Evolutionary conservation across 257 asterid genomes (phyloP), one percentile per base, ranked within the genome.

Genomic region (Leptodermis oblonga): DNA sequence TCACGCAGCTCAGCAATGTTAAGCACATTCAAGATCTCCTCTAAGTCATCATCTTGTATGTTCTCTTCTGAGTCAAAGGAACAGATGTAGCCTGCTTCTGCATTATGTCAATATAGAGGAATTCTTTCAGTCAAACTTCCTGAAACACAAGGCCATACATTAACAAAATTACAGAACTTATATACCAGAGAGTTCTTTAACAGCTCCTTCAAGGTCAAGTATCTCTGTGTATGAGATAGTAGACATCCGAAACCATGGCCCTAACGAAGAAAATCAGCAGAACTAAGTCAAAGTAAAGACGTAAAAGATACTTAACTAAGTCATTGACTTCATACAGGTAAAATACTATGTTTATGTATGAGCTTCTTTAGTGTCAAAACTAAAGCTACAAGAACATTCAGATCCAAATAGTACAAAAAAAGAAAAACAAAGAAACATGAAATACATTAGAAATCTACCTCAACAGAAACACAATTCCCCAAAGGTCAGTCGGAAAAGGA

Each of bases 161-260:
- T 58, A 71, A 42, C 33, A 62, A 62, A 67, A 54, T 62, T 53
- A 70, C n/a, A 23, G 14, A 67, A 69, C 25, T 18, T 49, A 43
- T 61, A 67, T 82, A 93, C 99, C 97, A 76, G 87, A 68, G 45
- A 93, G 96, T 54, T 77, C 88, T 67, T 75, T 76, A 13, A 87
- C 67, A 74, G 97, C 97, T 71, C 79, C 87, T 76, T 82, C 52
- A 70, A 80, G 79, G 83, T 93, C 91, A 74, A 73, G 73, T 82
- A 93, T 79, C 86, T 90, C 96, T 17, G 96, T 75, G 74, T 93
- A 93, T 70, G 92, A 85, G 53, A 89, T 78, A 52, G 77, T 76
- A 54, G 97, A 89, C 85, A 83, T 78, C 68, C 95, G 92, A 81
- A 93, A 93, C 99, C 97, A 90, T 33, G 96, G 99, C 60, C 99